phyloP scores from a whole-genome alignment of 208 protist genomes.

The Wallacemonas rigidus region DNA sequence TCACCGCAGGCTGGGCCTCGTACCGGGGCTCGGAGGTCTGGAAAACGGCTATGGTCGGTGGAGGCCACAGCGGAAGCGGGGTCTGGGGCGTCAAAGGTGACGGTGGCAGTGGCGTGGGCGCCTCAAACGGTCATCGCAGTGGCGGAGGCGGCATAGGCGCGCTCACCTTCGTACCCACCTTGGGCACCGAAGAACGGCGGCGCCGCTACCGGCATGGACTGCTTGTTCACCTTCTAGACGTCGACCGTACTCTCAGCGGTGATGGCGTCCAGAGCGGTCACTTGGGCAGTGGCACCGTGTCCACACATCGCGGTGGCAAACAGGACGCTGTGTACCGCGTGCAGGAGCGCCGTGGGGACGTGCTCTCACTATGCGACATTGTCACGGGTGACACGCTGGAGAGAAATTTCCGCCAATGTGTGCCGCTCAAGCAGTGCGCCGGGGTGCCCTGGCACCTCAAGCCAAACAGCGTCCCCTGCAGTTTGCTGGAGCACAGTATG shows the following conservation, averaged over 20 bases:
- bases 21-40: constrained; percentile 14
- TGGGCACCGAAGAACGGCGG: constrained; percentile 45
- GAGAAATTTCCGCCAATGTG: constrained; percentile 43
- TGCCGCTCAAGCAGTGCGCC: constrained; percentile 81
- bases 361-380: constrained; percentile 15
- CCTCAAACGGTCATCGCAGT: too few species aligned
- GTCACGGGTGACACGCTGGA: constrained; percentile 24
- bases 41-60: background rate
- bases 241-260: too few species aligned
- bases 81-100: constrained; percentile 30
- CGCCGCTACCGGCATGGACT: constrained; percentile 54
- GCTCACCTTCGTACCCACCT: constrained; percentile 70
- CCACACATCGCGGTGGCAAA: background rate
- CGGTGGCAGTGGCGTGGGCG: background rate
- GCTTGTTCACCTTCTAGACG: constrained; percentile 45
- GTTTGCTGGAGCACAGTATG: constrained; percentile 75
- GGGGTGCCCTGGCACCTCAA: constrained; percentile 63
- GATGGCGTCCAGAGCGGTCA: background rate
- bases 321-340: constrained; percentile 15
- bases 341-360: constrained; percentile 17
- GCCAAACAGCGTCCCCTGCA: constrained; percentile 78
- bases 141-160: background rate
- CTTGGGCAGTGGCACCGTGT: background rate
- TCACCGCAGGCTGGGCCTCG: constrained; percentile 42
- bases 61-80: constrained; percentile 21